Conservation (phyloP, 2,329 filamentous ascomycete genomes). For the Phaeosphaeriaceae sp. region DNA sequence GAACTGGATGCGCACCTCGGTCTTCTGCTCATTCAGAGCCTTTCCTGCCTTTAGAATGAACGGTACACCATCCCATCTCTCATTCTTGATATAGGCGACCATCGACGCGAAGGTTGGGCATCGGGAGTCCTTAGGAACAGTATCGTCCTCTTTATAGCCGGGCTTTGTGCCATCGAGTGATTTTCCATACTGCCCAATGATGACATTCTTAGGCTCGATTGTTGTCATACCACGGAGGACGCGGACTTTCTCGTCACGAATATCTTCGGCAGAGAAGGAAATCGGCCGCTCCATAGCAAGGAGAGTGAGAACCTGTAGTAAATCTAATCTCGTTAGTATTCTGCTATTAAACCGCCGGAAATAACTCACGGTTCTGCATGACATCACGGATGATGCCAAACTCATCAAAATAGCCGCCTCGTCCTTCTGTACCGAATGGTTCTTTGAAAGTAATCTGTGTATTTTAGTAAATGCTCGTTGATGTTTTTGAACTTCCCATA, state of each 20-base stretch:
- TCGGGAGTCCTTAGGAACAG: conserved; percentile 93
- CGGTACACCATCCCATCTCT: conserved; percentile 98
- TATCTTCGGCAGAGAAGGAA: conserved; percentile 97
- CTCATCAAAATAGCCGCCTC: conserved; percentile 98
- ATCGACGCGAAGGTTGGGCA: conserved; percentile 98
- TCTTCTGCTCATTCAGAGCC: conserved; percentile 99
- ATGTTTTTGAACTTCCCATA: conserved; percentile 34
- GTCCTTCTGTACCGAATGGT: conserved; percentile 96
- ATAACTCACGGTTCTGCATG: conserved; percentile 86
- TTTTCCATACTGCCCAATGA: conserved; percentile 97
- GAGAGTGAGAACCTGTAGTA: conserved; percentile 93
- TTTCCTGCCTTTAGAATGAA: conserved; percentile 99
- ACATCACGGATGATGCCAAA: conserved; percentile 99
- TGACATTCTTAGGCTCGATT: conserved; percentile 99
- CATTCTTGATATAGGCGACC: conserved; percentile 98
- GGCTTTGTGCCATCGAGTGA: conserved; percentile 96
- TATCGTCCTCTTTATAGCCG: conserved; percentile 98
- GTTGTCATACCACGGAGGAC: conserved; percentile 91
- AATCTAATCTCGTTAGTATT: conserved; percentile 57
- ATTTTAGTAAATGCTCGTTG: conserved; percentile 14
- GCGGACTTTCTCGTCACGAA: conserved; percentile 97
- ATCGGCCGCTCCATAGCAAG: conserved; percentile 98
- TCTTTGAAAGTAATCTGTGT: conserved; percentile 93
- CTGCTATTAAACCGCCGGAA: background rate
- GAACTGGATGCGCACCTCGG: conserved; percentile 98